Evolutionary conservation across 2,329 filamentous ascomycete genomes (phyloP).

Genomic region (Epichloe scottii): DNA sequence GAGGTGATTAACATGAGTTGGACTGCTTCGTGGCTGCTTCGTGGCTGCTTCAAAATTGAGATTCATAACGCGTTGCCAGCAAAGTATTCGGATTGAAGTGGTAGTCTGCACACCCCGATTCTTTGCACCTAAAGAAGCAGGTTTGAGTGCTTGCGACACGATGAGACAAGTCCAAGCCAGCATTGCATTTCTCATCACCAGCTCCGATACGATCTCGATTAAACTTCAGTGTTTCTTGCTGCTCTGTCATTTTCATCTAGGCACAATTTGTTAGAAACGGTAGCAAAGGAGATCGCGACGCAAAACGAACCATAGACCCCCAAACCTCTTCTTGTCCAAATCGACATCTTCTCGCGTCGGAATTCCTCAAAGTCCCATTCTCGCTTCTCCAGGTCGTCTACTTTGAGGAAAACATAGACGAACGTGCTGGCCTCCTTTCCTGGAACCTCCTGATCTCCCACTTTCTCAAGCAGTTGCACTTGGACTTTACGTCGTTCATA

Average conservation of each 20-base stretch:
- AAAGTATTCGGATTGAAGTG: too few relatives aligned
- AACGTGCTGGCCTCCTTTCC: conserved; percentile 39
- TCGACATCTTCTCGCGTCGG: conserved; percentile 54
- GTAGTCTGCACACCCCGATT: too few relatives aligned
- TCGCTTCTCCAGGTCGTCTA: conserved; percentile 45
- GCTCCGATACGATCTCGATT: neutral
- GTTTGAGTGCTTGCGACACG: neutral
- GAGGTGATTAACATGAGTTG: too few relatives aligned
- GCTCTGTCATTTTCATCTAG: conserved; percentile 13
- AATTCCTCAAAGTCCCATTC: conserved; percentile 91
- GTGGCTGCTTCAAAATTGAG: too few relatives aligned
- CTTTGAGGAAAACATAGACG: conserved; percentile 51
- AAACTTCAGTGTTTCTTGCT: neutral
- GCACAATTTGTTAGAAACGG: neutral
- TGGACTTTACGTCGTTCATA: conserved; percentile 47
- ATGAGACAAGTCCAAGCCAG: neutral
- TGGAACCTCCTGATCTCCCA: conserved; percentile 25
- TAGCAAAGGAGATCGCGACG: neutral
- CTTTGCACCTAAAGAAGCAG: too few relatives aligned
- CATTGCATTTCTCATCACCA: too few relatives aligned
- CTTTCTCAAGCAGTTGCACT: conserved; percentile 38
- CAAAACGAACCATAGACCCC: conserved; percentile 28
- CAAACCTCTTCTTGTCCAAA: conserved; percentile 39
- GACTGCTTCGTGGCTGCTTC: too few relatives aligned
- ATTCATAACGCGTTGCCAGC: too few relatives aligned